Base-by-base conservation (phyloP, 2,329 filamentous ascomycete genomes). In the Nigrospora sphaerica region DNA sequence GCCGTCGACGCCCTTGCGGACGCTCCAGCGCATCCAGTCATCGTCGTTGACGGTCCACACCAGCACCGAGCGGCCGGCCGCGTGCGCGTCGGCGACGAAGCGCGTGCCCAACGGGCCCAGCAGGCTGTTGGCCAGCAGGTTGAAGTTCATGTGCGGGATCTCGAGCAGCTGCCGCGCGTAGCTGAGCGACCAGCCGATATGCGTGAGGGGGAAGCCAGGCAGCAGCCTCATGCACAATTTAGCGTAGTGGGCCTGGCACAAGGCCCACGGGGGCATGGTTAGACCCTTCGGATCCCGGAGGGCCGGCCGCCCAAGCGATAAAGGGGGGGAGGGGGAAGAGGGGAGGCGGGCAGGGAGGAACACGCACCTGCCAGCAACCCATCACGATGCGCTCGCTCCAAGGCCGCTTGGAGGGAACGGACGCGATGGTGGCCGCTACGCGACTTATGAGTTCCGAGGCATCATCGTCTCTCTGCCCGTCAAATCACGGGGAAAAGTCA, bases 41-140 rank as follows among this genome's bases (percentile, higher is more conserved):
- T 80, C 77, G 13, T 85, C 77, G 61, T 97, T 95, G 43, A 95
- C 86, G 0, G 91, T 96, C 92, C 92, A 97, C 0, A 81, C 77
- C 56, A 85, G 83, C 5, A 96, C 70, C 4, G 77, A 75, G 18
- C 85, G 75, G 14, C 73, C 68, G 2, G 71, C 68, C 41, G 68
- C 62, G 49, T 75, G 74, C 23, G 80, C 78, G 46, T 83, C 76
- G 12, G 72, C 70, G 14, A 90, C 65, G 67, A 96, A 93, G 12
- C 70, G 67, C 11, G 64, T 61, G 9, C 90, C 90, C 33, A 80
- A 69, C 0, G 82, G 82, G 1, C 85, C 81, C 48, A 88, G 76
- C 43, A 95, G 74, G 17, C 80, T 68, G 47, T 75, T 73, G 50
- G 86, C 81, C 40, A 86, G 68, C 63, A 95, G 77, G 70, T 91